Evolutionary conservation across 192 early-diverging fungal genomes (phyloP), one percentile per base, ranked within the genome.

Genomic region (Gonapodya prolifera): DNA sequence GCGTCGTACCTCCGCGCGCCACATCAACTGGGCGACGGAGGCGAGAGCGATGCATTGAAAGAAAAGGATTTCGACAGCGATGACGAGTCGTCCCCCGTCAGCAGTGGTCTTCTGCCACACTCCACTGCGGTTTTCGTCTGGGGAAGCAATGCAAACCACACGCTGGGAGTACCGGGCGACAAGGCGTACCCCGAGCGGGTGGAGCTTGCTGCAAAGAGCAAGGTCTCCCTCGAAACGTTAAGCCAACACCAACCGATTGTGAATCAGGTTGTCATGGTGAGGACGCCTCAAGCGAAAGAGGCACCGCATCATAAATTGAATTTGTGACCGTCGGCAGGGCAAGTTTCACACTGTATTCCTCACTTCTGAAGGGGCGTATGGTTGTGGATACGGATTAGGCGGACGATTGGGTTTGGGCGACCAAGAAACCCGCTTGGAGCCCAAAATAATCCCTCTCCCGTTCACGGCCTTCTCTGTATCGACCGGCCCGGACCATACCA

Each of bases 301-400:
- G 23, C 23, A 16, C 45, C 23, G 8, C 45, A 61, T 8, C 8
- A 23, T 61, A 16, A 61, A 16, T 61, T 61, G n/a, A n/a, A n/a
- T n/a, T n/a, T n/a, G n/a, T n/a, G n/a, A n/a, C n/a, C 45, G 8
- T 61, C 45, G 8, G 8, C 23, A 61, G 83, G 88, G 88, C 1
- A 94, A 94, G 79, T 92, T 89, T 35, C 93, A 94, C 77, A 84
- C 83, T 28, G 88, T 84, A 0, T 71, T 89, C 33, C 35, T 88
- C 1, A 89, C 89, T 18, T 82, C 77, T 31, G 85, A 86, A 29
- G 69, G 79, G 28, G 70, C 87, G 32, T 84, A 81, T 70, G 29
- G 87, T 1, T 87, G 90, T 81, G 92, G 92, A 0, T 92, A 91
- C 81, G 92, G 92, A 17, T 73, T 82, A 1, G 89, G 88, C 2